Evolutionary conservation across 768 basidiomycete species (phyloP).

Genomic region (Lyophyllum shimeji): DNA sequence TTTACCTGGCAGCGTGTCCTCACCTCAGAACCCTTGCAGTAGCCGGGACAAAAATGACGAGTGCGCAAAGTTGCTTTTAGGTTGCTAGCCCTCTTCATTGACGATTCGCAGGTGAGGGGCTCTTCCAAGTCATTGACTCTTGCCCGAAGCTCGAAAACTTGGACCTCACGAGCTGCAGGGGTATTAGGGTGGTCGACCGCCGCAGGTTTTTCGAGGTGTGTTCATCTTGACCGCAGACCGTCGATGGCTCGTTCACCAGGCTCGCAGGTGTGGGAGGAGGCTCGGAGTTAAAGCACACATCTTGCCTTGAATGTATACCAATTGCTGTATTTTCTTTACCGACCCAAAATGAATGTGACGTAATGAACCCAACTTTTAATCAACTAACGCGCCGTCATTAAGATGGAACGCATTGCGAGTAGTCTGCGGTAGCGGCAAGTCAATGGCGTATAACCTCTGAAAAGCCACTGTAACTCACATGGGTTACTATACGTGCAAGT

Average conservation of each 20-base stretch:
- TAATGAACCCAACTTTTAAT: too few species aligned
- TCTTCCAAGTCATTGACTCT: constrained; percentile 57
- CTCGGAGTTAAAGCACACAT: not conserved
- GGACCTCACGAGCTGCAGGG: constrained; percentile 67
- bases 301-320: not conserved
- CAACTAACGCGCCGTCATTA: constrained; percentile 15
- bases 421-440: constrained; percentile 27
- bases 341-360: not conserved
- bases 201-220: constrained; percentile 67
- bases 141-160: constrained; percentile 53
- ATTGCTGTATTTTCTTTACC: not conserved
- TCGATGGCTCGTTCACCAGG: not conserved
- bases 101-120: constrained; percentile 41
- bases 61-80: constrained; percentile 32
- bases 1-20: constrained; percentile 52
- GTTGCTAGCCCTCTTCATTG: not conserved
- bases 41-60: constrained; percentile 58
- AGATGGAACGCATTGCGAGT: constrained; percentile 44
- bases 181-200: constrained; percentile 56
- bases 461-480: constrained; percentile 30
- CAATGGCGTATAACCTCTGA: not conserved
- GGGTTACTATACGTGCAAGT: constrained; percentile 36
- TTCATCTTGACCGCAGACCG: not conserved
- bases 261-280: constrained; percentile 31
- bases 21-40: constrained; percentile 48